Evolutionary conservation across 768 basidiomycete species (phyloP), one percentile per base, ranked within the genome.

Genomic region (Holtermanniella nyarrowii): DNA sequence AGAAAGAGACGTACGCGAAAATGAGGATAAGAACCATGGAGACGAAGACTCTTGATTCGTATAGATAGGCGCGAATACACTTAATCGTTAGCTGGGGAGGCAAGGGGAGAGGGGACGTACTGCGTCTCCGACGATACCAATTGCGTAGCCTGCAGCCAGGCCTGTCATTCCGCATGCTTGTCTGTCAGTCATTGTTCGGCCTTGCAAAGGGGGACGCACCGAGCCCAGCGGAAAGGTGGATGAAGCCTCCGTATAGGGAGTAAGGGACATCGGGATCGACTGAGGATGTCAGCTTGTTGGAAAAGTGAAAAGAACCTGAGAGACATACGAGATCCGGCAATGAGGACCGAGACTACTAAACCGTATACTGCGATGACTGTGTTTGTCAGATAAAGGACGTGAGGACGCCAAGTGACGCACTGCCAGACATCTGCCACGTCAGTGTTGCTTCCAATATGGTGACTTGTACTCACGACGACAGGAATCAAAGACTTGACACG

Each of bases 271-370:
- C 74, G 46, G 79, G 78, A 27, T 73, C 76, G 41, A 88, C 85
- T 88, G 64, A 31, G 46, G 40, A 39, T 18, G n/a, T 51, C 43
- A 51, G 45, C 44, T 42, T 48, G 24, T 25, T 26, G 22, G n/a
- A 22, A 11, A 4, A 31, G 47, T 48, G 27, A 40, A 20, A 21
- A 46, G 39, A 16, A 10, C 20, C 16, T 4, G 37, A 18, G n/a
- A 4, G 26, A 76, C 79, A 62, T 56, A 81, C 80, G 62, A 53
- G 73, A 74, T 49, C 87, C 87, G 16, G 85, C 78, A 55, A 95
- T 95, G 51, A 97, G 79, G 25, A 96, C 91, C 3, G 88, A 86
- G 13, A 96, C 91, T 7, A 97, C 93, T 40, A 97, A 78, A 5
- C 91, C 91, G 67, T 96, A 97, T 31, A 97, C 91, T 25, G 91